Conservation (phyloP, 2,329 filamentous ascomycete species). For the Exophiala aquamarina region DNA sequence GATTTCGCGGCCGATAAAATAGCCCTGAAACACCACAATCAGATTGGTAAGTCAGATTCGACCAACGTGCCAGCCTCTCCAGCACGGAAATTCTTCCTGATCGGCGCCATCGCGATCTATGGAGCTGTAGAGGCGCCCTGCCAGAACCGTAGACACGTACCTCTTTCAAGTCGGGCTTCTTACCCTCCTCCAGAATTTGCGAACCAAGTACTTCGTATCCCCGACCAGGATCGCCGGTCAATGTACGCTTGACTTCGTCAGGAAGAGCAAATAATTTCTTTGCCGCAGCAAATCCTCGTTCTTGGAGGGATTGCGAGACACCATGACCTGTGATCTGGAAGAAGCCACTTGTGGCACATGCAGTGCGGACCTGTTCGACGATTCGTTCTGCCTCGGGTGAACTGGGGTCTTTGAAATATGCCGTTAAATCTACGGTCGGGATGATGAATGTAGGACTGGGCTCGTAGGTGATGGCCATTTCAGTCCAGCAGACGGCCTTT, state of each 20-base stretch:
- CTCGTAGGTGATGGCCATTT: not conserved
- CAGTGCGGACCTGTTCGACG: slow-evolving; percentile 39
- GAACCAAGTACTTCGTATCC: slow-evolving; percentile 52
- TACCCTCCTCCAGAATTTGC: slow-evolving; percentile 47
- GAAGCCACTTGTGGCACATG: slow-evolving; percentile 50
- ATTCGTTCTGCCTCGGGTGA: not conserved
- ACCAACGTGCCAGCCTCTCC: too few relatives aligned
- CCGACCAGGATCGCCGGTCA: slow-evolving; percentile 39
- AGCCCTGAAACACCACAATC: slow-evolving; percentile 30
- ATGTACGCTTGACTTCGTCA: slow-evolving; percentile 43
- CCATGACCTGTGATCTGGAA: slow-evolving; percentile 54
- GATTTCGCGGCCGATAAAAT: slow-evolving; percentile 44
- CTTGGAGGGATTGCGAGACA: slow-evolving; percentile 42
- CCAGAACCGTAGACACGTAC: slow-evolving; percentile 18
- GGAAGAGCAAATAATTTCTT: slow-evolving; percentile 49
- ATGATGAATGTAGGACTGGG: slow-evolving; percentile 6
- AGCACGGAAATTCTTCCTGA: too few relatives aligned
- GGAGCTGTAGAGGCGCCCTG: too few relatives aligned
- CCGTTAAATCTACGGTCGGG: slow-evolving; percentile 17
- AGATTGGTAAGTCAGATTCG: not conserved
- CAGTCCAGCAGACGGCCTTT: too few relatives aligned
- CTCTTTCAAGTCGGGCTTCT: slow-evolving; percentile 51
- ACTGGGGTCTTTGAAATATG: not conserved
- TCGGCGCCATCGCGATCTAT: too few relatives aligned
- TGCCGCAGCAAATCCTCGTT: slow-evolving; percentile 41